Base-by-base conservation (phyloP, 768 basidiomycete species). In the Tricholoma flavovirens region DNA sequence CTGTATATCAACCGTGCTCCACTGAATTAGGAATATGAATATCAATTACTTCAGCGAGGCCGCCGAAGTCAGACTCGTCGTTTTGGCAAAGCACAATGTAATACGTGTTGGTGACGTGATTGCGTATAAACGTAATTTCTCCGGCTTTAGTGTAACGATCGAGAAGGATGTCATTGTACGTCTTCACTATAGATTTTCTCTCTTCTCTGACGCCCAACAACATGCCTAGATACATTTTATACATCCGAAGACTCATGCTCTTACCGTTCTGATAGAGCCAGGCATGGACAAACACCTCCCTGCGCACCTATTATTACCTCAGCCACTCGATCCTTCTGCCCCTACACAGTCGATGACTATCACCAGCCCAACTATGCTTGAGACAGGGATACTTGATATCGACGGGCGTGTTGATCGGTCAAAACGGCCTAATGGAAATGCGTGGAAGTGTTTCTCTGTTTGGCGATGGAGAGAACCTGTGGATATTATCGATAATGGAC, bases 131-230 rank as follows among this genome's bases (percentile, higher is more conserved):
- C 77, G 83, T 14, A 66, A 70, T n/a, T 84, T 85, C 61, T 50
- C 74, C 0, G 60, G 61, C 3, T 55, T 73, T 7, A 66, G 69
- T 48, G 29, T 78, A 12, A 55, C 66, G 1, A 69, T 84, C n/a
- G 80, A 82, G 67, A 84, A 83, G 61, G 83, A 86, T 58, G 67
- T 73, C 32, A 69, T 84, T 40, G 83, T 83, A 59, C 54, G 76
- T 60, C 38, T 22, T n/a, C 42, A 49, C 26, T 21, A 19, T 26
- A 24, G 51, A 17, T 53, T 32, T 12, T 45, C 17, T 29, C 30
- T 17, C 9, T 48, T 15, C n/a, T 14, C 43, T 49, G 49, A 10
- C 49, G 33, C 22, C 60, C 40, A 49, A 21, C n/a, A n/a, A 48
- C 26, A n/a, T 49, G 59, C 45, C 10, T 30, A 83, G 82, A 73